These are phyloP conservation scores for Candida pseudoviswanathii DNA, from an alignment of 1,139 yeast genomes.

Conservation along the genomic window DNA sequence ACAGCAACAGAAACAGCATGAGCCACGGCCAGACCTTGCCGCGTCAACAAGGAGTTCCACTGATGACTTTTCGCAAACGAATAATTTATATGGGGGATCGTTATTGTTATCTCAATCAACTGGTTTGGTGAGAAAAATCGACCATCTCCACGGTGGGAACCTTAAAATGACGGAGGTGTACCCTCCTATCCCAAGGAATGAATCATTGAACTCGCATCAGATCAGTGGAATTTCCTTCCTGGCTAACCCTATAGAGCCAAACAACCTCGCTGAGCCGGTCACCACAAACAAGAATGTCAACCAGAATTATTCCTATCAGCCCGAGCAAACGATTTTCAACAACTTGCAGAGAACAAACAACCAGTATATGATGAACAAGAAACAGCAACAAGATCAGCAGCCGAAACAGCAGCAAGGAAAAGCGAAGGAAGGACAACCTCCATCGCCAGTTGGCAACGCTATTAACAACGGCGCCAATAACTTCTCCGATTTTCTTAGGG, in stretches of 20 bases:
- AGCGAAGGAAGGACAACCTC: slow-evolving; percentile 10
- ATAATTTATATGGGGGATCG: slow-evolving; percentile 47
- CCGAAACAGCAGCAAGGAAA: slow-evolving; percentile 15
- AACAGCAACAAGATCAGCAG: slow-evolving; percentile 15
- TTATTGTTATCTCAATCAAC: slow-evolving; percentile 48
- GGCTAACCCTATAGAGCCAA: slow-evolving; percentile 30
- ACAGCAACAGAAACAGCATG: neutral
- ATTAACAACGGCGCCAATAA: slow-evolving; percentile 31
- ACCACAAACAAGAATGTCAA: slow-evolving; percentile 36
- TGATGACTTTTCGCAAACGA: slow-evolving; percentile 30
- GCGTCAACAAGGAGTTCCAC: slow-evolving; percentile 25
- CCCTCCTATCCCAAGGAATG: slow-evolving; percentile 16
- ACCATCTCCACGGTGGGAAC: slow-evolving; percentile 18
- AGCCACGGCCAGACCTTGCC: slow-evolving; percentile 4
- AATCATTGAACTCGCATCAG: slow-evolving; percentile 22
- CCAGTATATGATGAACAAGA: slow-evolving; percentile 31
- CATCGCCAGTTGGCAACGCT: slow-evolving; percentile 12
- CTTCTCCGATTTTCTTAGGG: slow-evolving; percentile 34
- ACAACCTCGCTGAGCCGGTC: slow-evolving; percentile 34
- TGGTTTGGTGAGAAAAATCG: slow-evolving; percentile 43
- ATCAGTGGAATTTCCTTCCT: slow-evolving; percentile 41
- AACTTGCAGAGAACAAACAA: slow-evolving; percentile 45
- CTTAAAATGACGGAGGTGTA: slow-evolving; percentile 9
- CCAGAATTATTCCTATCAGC: slow-evolving; percentile 44
- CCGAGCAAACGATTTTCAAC: slow-evolving; percentile 47